Conservation (phyloP, 352 stramenopile genomes). For the Phytophthora citrophthora region DNA sequence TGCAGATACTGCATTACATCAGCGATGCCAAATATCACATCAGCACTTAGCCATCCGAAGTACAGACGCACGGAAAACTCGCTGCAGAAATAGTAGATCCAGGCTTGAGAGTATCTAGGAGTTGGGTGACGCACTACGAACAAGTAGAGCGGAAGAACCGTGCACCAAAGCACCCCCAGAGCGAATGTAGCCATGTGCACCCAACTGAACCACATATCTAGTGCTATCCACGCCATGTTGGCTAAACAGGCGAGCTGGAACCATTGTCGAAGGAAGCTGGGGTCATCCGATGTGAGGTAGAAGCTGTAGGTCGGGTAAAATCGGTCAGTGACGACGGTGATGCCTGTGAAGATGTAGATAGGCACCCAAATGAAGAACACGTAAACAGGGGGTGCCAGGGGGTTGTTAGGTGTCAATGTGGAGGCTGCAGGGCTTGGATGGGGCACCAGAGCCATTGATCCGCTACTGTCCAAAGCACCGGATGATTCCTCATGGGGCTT, state of each 20-base stretch:
- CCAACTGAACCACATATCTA: slow-evolving; percentile 61
- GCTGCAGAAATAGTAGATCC: slow-evolving; percentile 63
- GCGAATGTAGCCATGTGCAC: slow-evolving; percentile 62
- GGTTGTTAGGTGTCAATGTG: slow-evolving; percentile 38
- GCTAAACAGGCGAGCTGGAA: slow-evolving; percentile 60
- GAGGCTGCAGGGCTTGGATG: slow-evolving; percentile 20
- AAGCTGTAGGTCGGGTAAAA: slow-evolving; percentile 66
- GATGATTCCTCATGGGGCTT: slow-evolving; percentile 4
- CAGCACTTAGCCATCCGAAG: slow-evolving; percentile 62
- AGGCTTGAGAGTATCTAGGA: slow-evolving; percentile 45
- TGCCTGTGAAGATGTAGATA: slow-evolving; percentile 54
- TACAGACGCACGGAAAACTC: slow-evolving; percentile 66
- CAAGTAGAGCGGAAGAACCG: slow-evolving; percentile 58
- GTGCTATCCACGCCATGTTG: slow-evolving; percentile 55
- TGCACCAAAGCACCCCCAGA: slow-evolving; percentile 65
- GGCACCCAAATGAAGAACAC: slow-evolving; percentile 61
- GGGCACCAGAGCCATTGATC: slow-evolving; percentile 20
- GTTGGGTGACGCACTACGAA: slow-evolving; percentile 59
- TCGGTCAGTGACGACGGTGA: slow-evolving; percentile 55
- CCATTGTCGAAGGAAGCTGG: slow-evolving; percentile 55
- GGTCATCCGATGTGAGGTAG: slow-evolving; percentile 56
- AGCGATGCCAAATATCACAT: slow-evolving; percentile 48
- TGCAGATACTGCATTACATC: slow-evolving; percentile 60
- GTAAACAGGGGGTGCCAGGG: slow-evolving; percentile 52
- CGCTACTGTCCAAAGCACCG: slow-evolving; percentile 32